Conservation (phyloP, 768 basidiomycete genomes). For the Mycena maculata region DNA sequence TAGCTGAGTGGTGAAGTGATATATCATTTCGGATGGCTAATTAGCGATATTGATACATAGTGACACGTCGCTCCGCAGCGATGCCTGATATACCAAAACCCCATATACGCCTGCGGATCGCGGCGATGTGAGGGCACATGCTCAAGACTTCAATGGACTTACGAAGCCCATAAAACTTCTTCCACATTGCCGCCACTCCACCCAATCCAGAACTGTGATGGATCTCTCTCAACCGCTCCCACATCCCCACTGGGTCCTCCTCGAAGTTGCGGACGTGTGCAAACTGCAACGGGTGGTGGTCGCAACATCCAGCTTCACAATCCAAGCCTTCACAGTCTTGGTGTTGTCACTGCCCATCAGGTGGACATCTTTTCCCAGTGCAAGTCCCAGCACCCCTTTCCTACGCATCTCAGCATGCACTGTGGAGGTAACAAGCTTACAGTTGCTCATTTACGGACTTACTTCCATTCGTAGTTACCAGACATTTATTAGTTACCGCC, state of each 20-base stretch:
- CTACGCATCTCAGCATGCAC: neutral
- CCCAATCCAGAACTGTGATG: conserved; percentile 15
- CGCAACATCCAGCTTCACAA: conserved; percentile 12
- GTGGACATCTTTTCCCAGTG: neutral
- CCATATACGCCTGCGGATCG: no score
- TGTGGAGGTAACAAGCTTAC: no score
- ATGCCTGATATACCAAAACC: no score
- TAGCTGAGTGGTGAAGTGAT: no score
- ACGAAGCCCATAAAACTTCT: conserved; percentile 5
- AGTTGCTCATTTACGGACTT: no score
- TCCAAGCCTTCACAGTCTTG: conserved; percentile 28
- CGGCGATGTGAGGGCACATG: conserved; percentile 20
- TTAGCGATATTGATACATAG: no score
- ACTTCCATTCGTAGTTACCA: no score
- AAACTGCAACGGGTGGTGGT: conserved; percentile 14
- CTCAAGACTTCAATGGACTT: neutral
- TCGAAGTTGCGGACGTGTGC: conserved; percentile 20
- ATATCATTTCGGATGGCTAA: no score
- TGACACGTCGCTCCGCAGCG: no score
- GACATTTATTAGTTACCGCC: no score
- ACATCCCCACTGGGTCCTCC: conserved; percentile 22
- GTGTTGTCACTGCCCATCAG: conserved; percentile 4
- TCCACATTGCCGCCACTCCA: conserved; percentile 13
- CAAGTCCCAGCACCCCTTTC: conserved; percentile 3
- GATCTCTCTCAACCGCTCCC: conserved; percentile 14